phyloP scores from a whole-genome alignment of 805 yeast species.

The Metschnikowia henanensis region DNA sequence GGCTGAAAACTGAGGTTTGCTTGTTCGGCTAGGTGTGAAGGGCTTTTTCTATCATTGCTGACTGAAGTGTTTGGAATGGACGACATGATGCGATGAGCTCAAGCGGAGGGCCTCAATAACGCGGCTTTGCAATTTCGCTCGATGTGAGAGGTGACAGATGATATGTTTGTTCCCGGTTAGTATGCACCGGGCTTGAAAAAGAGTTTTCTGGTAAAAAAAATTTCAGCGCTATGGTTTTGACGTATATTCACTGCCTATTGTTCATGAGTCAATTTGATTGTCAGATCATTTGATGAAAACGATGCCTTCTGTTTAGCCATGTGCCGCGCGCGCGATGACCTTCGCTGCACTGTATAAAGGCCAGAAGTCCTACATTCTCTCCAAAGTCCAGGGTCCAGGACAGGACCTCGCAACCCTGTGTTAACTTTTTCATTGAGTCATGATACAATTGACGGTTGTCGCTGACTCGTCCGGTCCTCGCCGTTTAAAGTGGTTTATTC shows the following conservation, averaged over 20 bases:
- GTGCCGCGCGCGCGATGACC: constrained; percentile 9
- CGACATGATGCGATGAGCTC: constrained; percentile 3
- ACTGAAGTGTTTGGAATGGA: constrained; percentile 3
- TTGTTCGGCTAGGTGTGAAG: not conserved
- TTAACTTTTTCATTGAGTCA: no score
- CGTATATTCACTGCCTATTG: not conserved
- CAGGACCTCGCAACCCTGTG: no score
- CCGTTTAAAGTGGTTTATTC: no score
- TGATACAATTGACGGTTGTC: not conserved
- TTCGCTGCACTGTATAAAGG: not conserved
- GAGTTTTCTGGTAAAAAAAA: no score
- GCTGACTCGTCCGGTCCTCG: no score
- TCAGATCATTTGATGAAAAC: constrained; percentile 6
- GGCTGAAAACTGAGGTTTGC: not conserved
- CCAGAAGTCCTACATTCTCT: not conserved
- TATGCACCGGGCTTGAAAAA: no score
- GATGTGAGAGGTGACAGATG: not conserved
- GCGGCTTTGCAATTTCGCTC: not conserved
- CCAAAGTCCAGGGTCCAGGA: no score
- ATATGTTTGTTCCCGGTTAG: no score
- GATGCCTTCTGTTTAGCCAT: constrained; percentile 2
- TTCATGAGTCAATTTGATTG: not conserved
- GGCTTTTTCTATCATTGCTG: constrained; percentile 1
- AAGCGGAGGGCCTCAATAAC: not conserved
- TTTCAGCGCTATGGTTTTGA: no score